These are phyloP conservation scores for Phaeotremella fagi DNA, from an alignment of 768 basidiomycete genomes.

Conservation along the genomic window DNA sequence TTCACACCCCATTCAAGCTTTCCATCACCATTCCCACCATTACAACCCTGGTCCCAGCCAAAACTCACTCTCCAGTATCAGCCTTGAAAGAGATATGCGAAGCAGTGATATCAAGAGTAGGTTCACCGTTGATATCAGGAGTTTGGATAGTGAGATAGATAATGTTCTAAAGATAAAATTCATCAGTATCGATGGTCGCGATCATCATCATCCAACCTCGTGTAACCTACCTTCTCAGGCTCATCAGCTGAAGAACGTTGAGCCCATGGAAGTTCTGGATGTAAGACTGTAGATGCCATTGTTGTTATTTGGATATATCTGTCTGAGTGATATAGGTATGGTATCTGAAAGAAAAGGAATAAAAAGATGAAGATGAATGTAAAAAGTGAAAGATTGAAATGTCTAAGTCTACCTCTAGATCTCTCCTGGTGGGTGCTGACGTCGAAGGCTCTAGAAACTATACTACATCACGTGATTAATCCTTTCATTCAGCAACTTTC, in stretches of 20 bases:
- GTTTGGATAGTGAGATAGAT: constrained; percentile 63
- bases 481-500: no score
- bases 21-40: no score
- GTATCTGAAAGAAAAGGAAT: neutral
- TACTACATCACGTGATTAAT: no score
- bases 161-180: constrained; percentile 60
- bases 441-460: no score
- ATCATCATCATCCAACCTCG: neutral
- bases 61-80: constrained; percentile 46
- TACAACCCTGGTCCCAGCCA: neutral
- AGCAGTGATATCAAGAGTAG: constrained; percentile 44
- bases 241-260: constrained; percentile 71
- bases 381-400: no score
- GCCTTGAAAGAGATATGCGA: constrained; percentile 49
- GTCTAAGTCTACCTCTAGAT: no score
- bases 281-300: constrained; percentile 35
- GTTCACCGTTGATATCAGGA: constrained; percentile 46
- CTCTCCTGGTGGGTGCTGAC: no score
- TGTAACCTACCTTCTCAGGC: constrained; percentile 61
- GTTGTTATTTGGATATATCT: neutral
- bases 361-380: no score
- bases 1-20: no score
- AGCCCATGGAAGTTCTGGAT: constrained; percentile 92
- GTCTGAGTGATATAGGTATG: neutral
- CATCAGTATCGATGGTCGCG: neutral